These are phyloP conservation scores for Aethionema arabicum DNA, from an alignment of 345 rosid genomes.

Conservation along the genomic window DNA sequence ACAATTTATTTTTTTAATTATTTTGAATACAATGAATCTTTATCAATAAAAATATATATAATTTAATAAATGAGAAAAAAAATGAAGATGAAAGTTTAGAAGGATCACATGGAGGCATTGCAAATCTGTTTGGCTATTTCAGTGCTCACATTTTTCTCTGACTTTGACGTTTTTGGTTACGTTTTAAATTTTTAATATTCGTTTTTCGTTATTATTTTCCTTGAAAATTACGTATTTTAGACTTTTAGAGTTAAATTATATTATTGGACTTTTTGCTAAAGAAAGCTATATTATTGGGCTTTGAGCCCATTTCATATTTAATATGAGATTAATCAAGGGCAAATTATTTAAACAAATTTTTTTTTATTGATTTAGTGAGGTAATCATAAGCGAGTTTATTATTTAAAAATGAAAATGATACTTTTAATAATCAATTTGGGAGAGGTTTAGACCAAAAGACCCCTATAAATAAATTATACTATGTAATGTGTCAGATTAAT, in stretches of 20 bases:
- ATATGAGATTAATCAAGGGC: not conserved
- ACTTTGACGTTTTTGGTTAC: slow-evolving; percentile 26
- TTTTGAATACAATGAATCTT: not conserved
- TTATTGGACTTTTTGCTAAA: not conserved
- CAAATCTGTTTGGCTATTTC: slow-evolving; percentile 30
- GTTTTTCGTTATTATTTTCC: not conserved
- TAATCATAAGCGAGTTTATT: too few species aligned
- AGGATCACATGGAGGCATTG: slow-evolving; percentile 10
- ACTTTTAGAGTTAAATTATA: too few species aligned
- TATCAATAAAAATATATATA: not conserved
- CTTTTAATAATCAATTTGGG: too few species aligned
- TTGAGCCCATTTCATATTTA: slow-evolving; percentile 3
- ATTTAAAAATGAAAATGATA: too few species aligned
- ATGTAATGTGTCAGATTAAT: too few species aligned
- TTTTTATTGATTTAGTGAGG: too few species aligned
- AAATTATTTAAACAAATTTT: not conserved
- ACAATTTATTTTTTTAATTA: not conserved
- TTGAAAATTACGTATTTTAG: too few species aligned
- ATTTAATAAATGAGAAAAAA: not conserved
- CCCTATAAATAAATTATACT: too few species aligned
- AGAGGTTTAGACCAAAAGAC: too few species aligned
- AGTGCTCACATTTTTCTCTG: slow-evolving; percentile 22
- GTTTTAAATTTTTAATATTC: too few species aligned
- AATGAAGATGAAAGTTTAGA: slow-evolving; percentile 1
- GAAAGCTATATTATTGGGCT: slow-evolving; percentile 8